A percentile compares a stretch with the other conserved stretches of the same genome.
These are phyloP conservation scores for Stagonosporopsis cucurbitacearum DNA, from an alignment of 2,329 filamentous ascomycete species.

Conservation along the genomic window DNA sequence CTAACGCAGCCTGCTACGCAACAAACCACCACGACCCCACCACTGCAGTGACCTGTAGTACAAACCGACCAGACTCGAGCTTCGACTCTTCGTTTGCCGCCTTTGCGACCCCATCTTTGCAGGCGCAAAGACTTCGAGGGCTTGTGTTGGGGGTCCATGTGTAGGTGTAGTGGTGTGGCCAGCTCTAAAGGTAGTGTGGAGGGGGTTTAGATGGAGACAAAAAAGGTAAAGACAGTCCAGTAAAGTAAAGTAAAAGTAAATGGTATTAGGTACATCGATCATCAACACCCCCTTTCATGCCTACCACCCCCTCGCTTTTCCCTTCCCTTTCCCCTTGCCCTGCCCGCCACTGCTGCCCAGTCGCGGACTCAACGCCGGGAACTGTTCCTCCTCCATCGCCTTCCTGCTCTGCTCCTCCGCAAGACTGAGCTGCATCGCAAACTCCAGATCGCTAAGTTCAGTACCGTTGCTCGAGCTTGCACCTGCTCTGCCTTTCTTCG, in stretches of 20 bases:
- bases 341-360: slow-evolving; percentile 14
- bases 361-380: slow-evolving; percentile 38
- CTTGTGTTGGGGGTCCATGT: no score
- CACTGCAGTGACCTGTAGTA: no score
- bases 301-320: slow-evolving; percentile 34
- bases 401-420: slow-evolving; percentile 62
- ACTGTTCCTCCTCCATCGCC: slow-evolving; percentile 37
- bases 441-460: slow-evolving; percentile 65
- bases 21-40: no score
- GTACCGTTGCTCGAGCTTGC: slow-evolving; percentile 46
- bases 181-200: no score
- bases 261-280: background rate
- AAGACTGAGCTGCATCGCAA: slow-evolving; percentile 67
- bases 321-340: slow-evolving; percentile 42
- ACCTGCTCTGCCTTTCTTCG: slow-evolving; percentile 34
- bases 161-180: no score
- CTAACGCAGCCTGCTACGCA: no score
- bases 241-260: background rate
- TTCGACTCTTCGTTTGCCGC: no score
- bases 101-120: no score
- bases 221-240: no score
- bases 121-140: no score
- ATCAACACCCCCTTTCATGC: no score
- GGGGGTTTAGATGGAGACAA: background rate
- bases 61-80: no score